Evolutionary conservation across 2,329 filamentous ascomycete species (phyloP).

Genomic region (Neonectria punicea): DNA sequence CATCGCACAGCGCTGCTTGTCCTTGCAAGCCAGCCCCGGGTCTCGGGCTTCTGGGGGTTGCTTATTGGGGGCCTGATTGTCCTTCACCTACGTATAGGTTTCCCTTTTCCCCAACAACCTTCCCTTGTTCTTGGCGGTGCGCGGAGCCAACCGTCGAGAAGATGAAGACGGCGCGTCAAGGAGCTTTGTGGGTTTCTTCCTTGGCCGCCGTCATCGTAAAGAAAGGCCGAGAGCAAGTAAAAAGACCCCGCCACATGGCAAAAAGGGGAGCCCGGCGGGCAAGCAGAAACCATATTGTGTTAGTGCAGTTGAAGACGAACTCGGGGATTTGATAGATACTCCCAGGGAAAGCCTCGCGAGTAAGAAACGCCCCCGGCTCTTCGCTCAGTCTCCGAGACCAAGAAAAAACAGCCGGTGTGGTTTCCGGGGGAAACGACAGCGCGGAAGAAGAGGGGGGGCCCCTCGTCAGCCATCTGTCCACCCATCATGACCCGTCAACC

Average conservation of each 20-base stretch:
- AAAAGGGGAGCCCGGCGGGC: conserved; percentile 2
- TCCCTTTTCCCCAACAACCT: conserved; percentile 1
- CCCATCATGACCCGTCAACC: conserved; percentile 16
- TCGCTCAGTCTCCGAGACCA: conserved; percentile 22
- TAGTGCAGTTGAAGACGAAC: conserved; percentile 2
- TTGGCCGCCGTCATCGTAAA: conserved; percentile 3
- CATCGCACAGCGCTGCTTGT: conserved; percentile 6
- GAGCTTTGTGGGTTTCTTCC: not conserved
- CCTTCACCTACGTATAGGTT: not conserved
- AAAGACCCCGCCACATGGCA: conserved; percentile 2
- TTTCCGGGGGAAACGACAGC: conserved; percentile 12
- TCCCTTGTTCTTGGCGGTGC: conserved; percentile 11
- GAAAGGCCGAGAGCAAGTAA: not conserved
- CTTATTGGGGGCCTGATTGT: not conserved
- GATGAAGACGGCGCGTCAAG: not conserved
- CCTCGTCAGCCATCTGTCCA: not conserved
- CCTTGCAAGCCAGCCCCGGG: not conserved
- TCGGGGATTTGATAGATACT: not conserved
- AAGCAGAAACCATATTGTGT: conserved; percentile 20
- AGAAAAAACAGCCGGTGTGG: conserved; percentile 19
- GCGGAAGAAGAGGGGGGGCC: not conserved
- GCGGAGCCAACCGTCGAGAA: conserved; percentile 18
- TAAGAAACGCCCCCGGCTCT: conserved; percentile 4
- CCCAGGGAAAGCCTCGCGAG: conserved; percentile 3
- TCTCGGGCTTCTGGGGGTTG: not conserved